Percentiles rank a stretch among this genome's conserved stretches.
Conservation (phyloP, 73 alveolate genomes). For the Paramecium primaurelia region DNA sequence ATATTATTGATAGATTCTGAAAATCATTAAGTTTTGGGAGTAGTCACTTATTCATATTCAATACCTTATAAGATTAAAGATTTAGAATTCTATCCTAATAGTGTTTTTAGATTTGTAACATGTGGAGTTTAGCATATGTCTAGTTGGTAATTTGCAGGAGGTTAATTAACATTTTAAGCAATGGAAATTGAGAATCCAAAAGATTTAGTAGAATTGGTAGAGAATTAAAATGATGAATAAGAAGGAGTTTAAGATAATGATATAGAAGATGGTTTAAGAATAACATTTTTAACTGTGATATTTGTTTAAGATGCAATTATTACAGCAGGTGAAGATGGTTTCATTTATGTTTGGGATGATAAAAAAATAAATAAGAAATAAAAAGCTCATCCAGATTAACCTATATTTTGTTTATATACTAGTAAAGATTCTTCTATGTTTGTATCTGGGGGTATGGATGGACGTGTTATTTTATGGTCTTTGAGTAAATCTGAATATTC, state of each 20-base stretch:
- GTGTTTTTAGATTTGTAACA: slow-evolving; percentile 88
- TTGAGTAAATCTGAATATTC: slow-evolving; percentile 57
- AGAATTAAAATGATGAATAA: slow-evolving; percentile 29
- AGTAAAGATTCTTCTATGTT: slow-evolving; percentile 71
- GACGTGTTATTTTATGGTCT: slow-evolving; percentile 77
- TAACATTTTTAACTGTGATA: slow-evolving; percentile 40
- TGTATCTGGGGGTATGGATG: slow-evolving; percentile 89
- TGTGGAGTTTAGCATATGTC: slow-evolving; percentile 95
- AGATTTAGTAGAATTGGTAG: slow-evolving; percentile 15
- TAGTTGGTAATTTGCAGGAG: slow-evolving; percentile 76
- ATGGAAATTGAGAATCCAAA: slow-evolving; percentile 65
- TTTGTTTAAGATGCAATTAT: slow-evolving; percentile 58
- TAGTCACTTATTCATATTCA: slow-evolving; percentile 77
- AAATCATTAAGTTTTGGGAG: slow-evolving; percentile 64
- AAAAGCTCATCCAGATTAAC: slow-evolving; percentile 81
- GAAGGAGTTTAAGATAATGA: slow-evolving; percentile 51
- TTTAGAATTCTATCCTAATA: slow-evolving; percentile 85
- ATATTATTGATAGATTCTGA: slow-evolving; percentile 78
- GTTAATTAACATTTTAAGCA: slow-evolving; percentile 47
- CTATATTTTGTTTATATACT: slow-evolving; percentile 73
- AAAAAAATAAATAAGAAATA: slow-evolving; percentile 72
- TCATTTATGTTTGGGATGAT: slow-evolving; percentile 70
- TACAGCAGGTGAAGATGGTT: slow-evolving; percentile 63
- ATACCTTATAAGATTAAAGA: slow-evolving; percentile 93
- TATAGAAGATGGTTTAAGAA: slow-evolving; percentile 39